phyloP scores from a whole-genome alignment of 768 basidiomycete genomes.

The Panellus pusillus region DNA sequence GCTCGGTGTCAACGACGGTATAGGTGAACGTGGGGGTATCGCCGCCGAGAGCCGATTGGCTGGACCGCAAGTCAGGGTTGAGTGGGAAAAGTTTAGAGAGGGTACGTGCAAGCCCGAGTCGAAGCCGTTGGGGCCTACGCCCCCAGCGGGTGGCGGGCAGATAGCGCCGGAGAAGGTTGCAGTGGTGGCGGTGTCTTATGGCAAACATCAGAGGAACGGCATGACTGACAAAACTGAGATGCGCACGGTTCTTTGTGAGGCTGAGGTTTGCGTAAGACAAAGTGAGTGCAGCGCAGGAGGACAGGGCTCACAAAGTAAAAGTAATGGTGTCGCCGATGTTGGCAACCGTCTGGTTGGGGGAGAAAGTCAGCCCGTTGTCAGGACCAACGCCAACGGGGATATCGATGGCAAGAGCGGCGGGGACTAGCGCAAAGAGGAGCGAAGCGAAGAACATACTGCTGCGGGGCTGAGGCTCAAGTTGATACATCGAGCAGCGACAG shows the following conservation, averaged over 20 bases:
- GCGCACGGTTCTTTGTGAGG: slow-evolving; percentile 18
- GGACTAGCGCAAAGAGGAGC: slow-evolving; percentile 11
- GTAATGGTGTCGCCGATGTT: slow-evolving; percentile 18
- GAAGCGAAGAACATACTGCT: background rate
- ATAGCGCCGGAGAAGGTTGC: slow-evolving; percentile 17
- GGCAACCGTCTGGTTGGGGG: slow-evolving; percentile 9
- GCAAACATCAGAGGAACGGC: background rate
- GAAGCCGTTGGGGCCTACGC: slow-evolving; percentile 11
- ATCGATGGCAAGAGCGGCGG: slow-evolving; percentile 11
- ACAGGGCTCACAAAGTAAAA: slow-evolving; percentile 14
- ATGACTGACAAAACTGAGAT: background rate
- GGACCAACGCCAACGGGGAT: slow-evolving; percentile 10
- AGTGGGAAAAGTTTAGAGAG: background rate
- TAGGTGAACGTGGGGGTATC: slow-evolving; percentile 8
- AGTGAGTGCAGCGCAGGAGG: background rate
- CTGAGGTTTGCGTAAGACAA: background rate
- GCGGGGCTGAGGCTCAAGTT: slow-evolving; percentile 5
- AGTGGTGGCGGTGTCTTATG: slow-evolving; percentile 18
- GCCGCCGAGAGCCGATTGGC: slow-evolving; percentile 8
- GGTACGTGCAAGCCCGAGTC: slow-evolving; percentile 23
- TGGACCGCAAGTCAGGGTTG: too few relatives aligned
- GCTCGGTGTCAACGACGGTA: too few relatives aligned
- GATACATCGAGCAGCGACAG: too few relatives aligned
- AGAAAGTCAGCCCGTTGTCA: slow-evolving; percentile 10
- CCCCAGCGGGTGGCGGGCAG: slow-evolving; percentile 23